Base-by-base conservation (phyloP, 257 asterid species). In the Ilex aquifolium region DNA sequence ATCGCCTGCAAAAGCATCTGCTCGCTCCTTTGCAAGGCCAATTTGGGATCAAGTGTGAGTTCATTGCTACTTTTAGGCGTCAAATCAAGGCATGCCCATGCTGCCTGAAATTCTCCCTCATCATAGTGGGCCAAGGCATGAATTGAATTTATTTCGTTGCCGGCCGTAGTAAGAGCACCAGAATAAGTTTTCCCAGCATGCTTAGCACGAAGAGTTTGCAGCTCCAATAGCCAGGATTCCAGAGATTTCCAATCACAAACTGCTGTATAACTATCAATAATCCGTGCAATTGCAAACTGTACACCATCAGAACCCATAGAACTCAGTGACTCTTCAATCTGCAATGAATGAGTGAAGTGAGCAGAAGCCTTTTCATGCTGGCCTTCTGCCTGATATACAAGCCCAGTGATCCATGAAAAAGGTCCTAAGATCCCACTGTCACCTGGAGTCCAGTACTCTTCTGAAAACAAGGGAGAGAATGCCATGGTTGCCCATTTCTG, bases 351-450 rank as follows among this genome's bases (percentile, higher is more conserved):
- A 71, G 82, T 82, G 83, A 82, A 90, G 80, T 90, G 84, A 60
- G 97, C 95, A 64, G 97, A 96, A 71, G 97, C 97, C 76, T 90
- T 93, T 73, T 93, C 99, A 74, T 90, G 92, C 79, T 89, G 95
- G 66, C 99, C 97, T 74, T 76, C 63, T 52, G 95, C 91, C 79
- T 89, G 96, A 78, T 80, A 80, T 68, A 82, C 96, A 76, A 93
- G 95, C 65, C 99, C 99, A 57, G 86, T 79, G 56, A 93, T 87
- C 96, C 95, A 93, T 60, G 96, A 82, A 80, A 90, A 85, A 62
- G 74, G 81, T 64, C 78, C 85, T 69, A 72, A 77, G 71, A 70
- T 71, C 62, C 67, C 81, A 61, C 66, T 60, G 62, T 79, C 88
- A 63, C 63, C 66, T 65, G 77, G 65, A 64, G 65, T 73, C 75